Conservation (phyloP, 2,329 filamentous ascomycete species). For the Ceratocystis albifundus region DNA sequence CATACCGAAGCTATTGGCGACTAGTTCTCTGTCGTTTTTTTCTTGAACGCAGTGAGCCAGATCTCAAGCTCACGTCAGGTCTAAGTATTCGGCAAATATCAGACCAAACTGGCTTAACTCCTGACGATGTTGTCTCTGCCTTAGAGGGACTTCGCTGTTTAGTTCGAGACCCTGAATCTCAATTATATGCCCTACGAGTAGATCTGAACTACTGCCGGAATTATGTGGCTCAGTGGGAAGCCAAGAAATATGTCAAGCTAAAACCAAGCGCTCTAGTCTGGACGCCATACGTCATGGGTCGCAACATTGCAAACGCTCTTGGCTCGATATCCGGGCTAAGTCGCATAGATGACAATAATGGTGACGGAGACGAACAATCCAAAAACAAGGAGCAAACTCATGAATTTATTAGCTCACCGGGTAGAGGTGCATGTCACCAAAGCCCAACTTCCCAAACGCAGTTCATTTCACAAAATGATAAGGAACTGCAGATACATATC, state of each 20-base stretch:
- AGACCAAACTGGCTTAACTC: conserved; percentile 83
- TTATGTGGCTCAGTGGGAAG: conserved; percentile 80
- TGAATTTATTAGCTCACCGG: conserved; percentile 24
- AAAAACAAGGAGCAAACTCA: background rate
- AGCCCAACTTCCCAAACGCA: background rate
- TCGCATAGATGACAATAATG: conserved; percentile 64
- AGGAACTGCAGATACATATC: conserved; percentile 8
- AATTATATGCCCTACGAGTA: conserved; percentile 77
- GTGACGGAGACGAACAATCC: conserved; percentile 28
- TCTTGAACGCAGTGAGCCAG: conserved; percentile 36
- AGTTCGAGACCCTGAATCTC: conserved; percentile 78
- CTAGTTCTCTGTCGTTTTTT: conserved; percentile 78
- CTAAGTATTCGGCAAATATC: conserved; percentile 60
- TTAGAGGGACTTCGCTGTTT: conserved; percentile 82
- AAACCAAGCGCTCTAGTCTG: conserved; percentile 73
- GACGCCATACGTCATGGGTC: conserved; percentile 96
- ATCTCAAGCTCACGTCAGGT: conserved; percentile 29
- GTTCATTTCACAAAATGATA: conserved; percentile 12
- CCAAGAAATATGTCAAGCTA: conserved; percentile 76
- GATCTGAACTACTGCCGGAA: conserved; percentile 76
- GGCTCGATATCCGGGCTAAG: conserved; percentile 72
- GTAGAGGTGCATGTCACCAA: background rate
- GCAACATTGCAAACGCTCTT: conserved; percentile 68
- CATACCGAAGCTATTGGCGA: conserved; percentile 96
- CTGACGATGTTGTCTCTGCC: conserved; percentile 90